Evolutionary conservation across 371 early-diverging fungal species (phyloP), one percentile per base, ranked within the genome.

Genomic region (Mucor ambiguus): DNA sequence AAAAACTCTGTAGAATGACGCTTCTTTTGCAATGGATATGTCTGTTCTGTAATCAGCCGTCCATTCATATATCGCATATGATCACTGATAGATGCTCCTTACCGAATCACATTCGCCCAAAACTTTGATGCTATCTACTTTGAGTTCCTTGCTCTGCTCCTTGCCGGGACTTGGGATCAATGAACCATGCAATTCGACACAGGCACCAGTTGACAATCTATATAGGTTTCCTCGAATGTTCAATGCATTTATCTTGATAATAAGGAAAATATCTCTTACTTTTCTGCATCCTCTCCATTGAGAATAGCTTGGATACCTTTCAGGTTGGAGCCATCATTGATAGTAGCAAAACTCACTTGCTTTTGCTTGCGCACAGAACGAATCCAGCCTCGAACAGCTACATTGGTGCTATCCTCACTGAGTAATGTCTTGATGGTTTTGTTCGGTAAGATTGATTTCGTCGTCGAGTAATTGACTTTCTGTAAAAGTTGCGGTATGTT

Each of bases 11-110:
- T 74, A 0, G 90, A 77, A 65, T 94, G 92, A 24, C 86, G 81
- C 66, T 93, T 93, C 83, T 96, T 96, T 79, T 95, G 95, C 52
- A 96, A 75, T 2, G 97, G 96, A 64, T 96, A 96, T 14, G 84
- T 75, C 89, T 91, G 8, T 18, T 30, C 18, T 32, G 3, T 55
- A 18, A 4, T 30, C 12, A 20, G 30, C 10, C 12, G 29, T 10
- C 16, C 20, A 1, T 10, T 29, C 30, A 14, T 57, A 33, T 16
- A 20, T 32, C 18, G 22, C 6, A 33, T 20, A 6, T 22, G 7
- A 46, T 46, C 22, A 46, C 26, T 52, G 28, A 28, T 29, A 18
- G 7, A 10, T 24, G 9, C 24, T 6, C 32, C 69, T 64, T 78
- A 82, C 92, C 24, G 88, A 77, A 74, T 92, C 89, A 29, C 91